Evolutionary conservation across 495 filamentous ascomycete species (phyloP).

Genomic region (Penicillium dipodomyicola): DNA sequence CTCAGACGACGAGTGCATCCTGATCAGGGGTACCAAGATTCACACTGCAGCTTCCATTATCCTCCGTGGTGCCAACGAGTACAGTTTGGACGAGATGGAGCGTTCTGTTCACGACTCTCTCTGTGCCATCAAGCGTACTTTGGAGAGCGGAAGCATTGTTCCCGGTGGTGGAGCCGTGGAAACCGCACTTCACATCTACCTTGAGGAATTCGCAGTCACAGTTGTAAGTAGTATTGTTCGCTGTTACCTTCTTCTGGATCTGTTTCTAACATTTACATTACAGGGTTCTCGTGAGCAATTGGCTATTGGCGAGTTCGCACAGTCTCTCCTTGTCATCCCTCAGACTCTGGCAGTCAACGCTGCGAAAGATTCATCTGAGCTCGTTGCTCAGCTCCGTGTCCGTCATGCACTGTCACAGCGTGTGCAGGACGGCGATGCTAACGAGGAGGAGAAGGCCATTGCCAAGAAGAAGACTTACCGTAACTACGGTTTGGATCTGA

Average conservation of each 20-base stretch:
- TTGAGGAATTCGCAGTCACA: conserved; percentile 98
- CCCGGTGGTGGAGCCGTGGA: conserved; percentile 96
- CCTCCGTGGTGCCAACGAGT: conserved; percentile 94
- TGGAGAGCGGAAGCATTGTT: conserved; percentile 96
- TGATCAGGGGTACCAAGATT: conserved; percentile 92
- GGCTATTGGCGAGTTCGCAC: conserved; percentile 95
- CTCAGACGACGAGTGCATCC: conserved; percentile 97
- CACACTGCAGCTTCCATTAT: conserved; percentile 95
- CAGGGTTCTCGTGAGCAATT: conserved; percentile 94
- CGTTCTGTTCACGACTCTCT: conserved; percentile 95
- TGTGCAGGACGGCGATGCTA: conserved; percentile 74
- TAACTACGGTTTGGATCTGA: conserved; percentile 94
- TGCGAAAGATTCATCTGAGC: conserved; percentile 90
- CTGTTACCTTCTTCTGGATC: neutral
- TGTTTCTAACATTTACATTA: conserved; percentile 19
- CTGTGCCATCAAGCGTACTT: conserved; percentile 92
- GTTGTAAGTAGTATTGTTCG: conserved; percentile 55
- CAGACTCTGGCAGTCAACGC: conserved; percentile 97
- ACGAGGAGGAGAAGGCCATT: conserved; percentile 80
- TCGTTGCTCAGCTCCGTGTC: conserved; percentile 92
- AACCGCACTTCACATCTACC: conserved; percentile 98
- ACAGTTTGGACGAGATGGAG: conserved; percentile 98
- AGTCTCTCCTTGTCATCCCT: conserved; percentile 89
- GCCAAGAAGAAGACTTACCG: conserved; percentile 95
- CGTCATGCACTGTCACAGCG: conserved; percentile 93